Base-by-base conservation (phyloP, 495 filamentous ascomycete genomes). In the Daldinia decipiens region DNA sequence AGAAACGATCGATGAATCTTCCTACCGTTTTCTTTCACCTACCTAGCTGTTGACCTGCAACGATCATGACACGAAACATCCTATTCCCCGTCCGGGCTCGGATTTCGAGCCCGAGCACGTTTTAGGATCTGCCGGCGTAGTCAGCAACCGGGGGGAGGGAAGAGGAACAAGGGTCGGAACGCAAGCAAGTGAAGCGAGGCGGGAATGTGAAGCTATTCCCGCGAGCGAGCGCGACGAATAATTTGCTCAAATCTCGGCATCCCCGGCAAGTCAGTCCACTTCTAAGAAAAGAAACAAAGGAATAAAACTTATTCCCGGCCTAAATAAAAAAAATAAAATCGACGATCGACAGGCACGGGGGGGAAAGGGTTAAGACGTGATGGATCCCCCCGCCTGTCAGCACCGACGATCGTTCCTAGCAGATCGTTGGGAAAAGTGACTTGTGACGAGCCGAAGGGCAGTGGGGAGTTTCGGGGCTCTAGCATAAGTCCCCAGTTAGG, bases 281-380 rank as follows among this genome's bases (percentile, higher is more conserved):
- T 17, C 50, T 24, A 40, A 40, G 31, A 50, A 24, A 24, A 47
- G n/a, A 21, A 47, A 47, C 0, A 19, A 45, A n/a, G 5, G 4
- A n/a, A 43, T n/a, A 17, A 17, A 24, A 47, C 29, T 9, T 34
- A 15, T 11, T 43, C 55, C 36, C 31, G 60, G 67, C 60, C 58
- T 69, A 69, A 69, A 68, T 55, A 13, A 47, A 39, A 32, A 45
- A 32, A 45, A 62, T 27, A 43, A 38, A 57, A 26, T 9, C 39
- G 36, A 62, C 32, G 66, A 71, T 71, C 68, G 68, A 63, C 68
- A 71, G 68, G 63, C 38, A 71, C 68, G 45, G 52, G 45, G 24
- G 39, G 13, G 53, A 36, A 24, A 21, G 32, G 62, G 27, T 29
- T 58, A 11, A 5, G 4, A 52, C 29, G 21, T 7, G 57, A 29